A percentile compares a stretch with the other conserved stretches of the same genome.
phyloP scores from a whole-genome alignment of 768 basidiomycete species.

The Hygrocybe punicea region DNA sequence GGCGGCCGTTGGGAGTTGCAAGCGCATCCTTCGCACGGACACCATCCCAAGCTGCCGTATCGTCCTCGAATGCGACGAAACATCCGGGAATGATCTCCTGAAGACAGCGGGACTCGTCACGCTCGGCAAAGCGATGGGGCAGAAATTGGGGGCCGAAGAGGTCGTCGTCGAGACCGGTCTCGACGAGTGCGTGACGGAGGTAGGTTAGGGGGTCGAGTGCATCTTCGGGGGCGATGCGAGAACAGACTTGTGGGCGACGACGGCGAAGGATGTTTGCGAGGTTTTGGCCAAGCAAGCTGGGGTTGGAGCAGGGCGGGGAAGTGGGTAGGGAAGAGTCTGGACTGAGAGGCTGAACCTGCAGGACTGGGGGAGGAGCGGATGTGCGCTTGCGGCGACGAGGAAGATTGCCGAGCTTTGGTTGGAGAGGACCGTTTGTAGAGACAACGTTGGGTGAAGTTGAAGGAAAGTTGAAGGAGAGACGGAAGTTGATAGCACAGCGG shows the following conservation, averaged over 20 bases:
- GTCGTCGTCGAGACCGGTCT: not conserved
- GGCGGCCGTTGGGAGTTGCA: no score
- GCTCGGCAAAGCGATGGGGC: not conserved
- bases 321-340: not conserved
- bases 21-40: not conserved
- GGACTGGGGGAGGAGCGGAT: not conserved
- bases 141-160: not conserved
- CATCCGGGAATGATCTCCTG: constrained; percentile 4
- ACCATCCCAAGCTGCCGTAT: not conserved
- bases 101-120: not conserved
- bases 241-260: no score
- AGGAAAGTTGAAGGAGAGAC: not conserved
- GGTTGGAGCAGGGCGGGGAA: not conserved
- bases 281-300: not conserved
- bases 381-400: constrained; percentile 1
- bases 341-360: not conserved
- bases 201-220: not conserved
- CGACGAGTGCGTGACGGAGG: not conserved
- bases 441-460: not conserved
- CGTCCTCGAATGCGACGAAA: constrained; percentile 5
- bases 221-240: no score
- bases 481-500: not conserved
- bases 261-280: not conserved
- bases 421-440: not conserved
- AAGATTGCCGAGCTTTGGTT: not conserved